Evolutionary conservation across 768 basidiomycete species (phyloP).

Genomic region (Boletales sp.): DNA sequence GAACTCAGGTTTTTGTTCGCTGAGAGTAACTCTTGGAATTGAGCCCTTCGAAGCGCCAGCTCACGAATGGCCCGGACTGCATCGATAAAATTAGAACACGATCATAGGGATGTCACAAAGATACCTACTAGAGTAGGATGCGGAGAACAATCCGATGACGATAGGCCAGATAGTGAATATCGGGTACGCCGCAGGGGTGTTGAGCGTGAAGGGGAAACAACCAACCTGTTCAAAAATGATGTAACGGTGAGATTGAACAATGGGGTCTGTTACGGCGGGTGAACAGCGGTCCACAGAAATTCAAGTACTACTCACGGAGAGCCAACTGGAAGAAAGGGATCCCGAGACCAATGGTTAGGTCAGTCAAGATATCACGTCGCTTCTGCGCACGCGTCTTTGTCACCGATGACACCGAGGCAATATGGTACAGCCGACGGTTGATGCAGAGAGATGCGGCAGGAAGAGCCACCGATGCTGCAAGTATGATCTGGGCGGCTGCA

Average conservation of each 20-base stretch:
- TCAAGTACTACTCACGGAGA: conserved; percentile 37
- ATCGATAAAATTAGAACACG: neutral
- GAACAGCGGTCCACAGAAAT: neutral
- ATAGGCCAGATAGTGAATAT: conserved; percentile 38
- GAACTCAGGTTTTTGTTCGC: conserved; percentile 42
- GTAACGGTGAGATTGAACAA: conserved; percentile 52
- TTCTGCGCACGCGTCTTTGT: conserved; percentile 45
- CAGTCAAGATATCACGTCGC: conserved; percentile 39
- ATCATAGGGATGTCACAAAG: no score
- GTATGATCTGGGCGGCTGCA: conserved; percentile 17
- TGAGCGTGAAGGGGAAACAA: conserved; percentile 39
- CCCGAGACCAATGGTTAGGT: conserved; percentile 43
- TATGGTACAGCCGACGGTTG: conserved; percentile 32
- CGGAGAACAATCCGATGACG: conserved; percentile 37
- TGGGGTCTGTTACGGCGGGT: conserved; percentile 34
- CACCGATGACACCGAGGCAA: conserved; percentile 42
- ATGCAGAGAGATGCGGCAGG: conserved; percentile 36
- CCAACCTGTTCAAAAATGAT: conserved; percentile 48
- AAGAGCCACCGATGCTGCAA: conserved; percentile 10
- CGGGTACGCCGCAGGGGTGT: conserved; percentile 34
- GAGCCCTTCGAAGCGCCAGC: conserved; percentile 28
- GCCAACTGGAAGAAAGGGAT: conserved; percentile 46
- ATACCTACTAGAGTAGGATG: conserved; percentile 38
- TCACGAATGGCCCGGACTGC: conserved; percentile 31
- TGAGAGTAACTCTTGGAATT: conserved; percentile 37